Evolutionary conservation across 148 eudicot species (phyloP).

Genomic region (Spergularia marina): DNA sequence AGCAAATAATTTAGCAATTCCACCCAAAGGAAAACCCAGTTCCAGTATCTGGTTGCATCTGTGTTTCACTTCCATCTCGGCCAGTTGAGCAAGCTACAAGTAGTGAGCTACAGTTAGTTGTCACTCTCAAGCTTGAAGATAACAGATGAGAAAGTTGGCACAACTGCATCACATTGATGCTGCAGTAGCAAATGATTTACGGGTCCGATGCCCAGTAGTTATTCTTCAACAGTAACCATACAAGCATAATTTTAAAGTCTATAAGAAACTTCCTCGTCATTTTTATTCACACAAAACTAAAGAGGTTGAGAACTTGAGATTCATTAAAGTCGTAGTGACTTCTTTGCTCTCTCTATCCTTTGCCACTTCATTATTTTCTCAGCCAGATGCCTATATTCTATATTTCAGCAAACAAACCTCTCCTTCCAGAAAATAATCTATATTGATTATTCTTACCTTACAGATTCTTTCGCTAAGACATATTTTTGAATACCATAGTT

Average conservation of each 20-base stretch:
- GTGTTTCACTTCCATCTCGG: constrained; percentile 98
- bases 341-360: neutral
- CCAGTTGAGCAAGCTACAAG: constrained; percentile 84
- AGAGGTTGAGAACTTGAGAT: neutral
- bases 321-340: neutral
- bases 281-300: neutral
- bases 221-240: neutral
- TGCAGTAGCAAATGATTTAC: neutral
- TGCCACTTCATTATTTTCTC: neutral
- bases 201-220: neutral
- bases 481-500: too few species aligned
- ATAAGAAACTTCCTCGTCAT: neutral
- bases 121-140: neutral
- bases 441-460: too few species aligned
- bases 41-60: constrained; percentile 89
- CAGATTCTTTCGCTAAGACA: too few species aligned
- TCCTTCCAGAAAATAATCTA: neutral
- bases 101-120: constrained; percentile 13
- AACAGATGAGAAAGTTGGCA: neutral
- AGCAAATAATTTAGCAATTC: constrained; percentile 86
- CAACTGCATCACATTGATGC: neutral
- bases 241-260: neutral
- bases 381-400: neutral
- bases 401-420: neutral
- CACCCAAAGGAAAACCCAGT: constrained; percentile 90